Conservation (phyloP, 768 basidiomycete genomes). For the Boletus vinaceobasis region DNA sequence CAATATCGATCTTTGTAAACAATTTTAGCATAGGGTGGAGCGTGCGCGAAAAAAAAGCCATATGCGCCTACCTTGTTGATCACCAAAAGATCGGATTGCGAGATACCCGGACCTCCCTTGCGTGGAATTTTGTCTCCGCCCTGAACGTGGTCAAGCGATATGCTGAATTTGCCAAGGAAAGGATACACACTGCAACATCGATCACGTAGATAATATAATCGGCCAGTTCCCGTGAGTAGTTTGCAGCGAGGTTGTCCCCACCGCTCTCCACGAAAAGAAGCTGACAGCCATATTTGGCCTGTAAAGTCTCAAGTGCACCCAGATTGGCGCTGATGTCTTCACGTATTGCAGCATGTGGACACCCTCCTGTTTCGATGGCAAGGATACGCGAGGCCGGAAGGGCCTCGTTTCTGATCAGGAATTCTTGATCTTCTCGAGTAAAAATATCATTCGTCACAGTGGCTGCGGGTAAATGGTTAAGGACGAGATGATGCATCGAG, state of each 20-base stretch:
- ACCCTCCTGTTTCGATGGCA: constrained; percentile 97
- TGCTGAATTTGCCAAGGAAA: neutral
- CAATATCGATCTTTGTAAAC: constrained; percentile 77
- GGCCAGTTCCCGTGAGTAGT: constrained; percentile 93
- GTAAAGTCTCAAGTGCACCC: constrained; percentile 91
- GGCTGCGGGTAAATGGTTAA: constrained; percentile 43
- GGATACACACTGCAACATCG: constrained; percentile 65
- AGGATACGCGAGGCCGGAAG: constrained; percentile 82
- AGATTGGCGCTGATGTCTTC: constrained; percentile 98
- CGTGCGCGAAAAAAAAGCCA: neutral
- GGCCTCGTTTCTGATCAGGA: constrained; percentile 89
- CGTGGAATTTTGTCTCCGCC: constrained; percentile 98
- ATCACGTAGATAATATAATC: constrained; percentile 97
- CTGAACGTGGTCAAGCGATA: constrained; percentile 34
- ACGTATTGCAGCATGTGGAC: constrained; percentile 96
- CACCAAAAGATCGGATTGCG: constrained; percentile 89
- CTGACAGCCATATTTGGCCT: constrained; percentile 87
- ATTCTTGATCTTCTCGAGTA: constrained; percentile 96
- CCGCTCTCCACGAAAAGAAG: constrained; percentile 94
- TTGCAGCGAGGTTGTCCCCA: constrained; percentile 95
- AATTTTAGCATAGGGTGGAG: neutral
- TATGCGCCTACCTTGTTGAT: constrained; percentile 76
- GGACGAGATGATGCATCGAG: constrained; percentile 1
- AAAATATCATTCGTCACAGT: constrained; percentile 99
- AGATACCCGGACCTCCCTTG: constrained; percentile 97